Base-by-base conservation (phyloP, 352 stramenopile genomes). In the Pythium volutum region DNA sequence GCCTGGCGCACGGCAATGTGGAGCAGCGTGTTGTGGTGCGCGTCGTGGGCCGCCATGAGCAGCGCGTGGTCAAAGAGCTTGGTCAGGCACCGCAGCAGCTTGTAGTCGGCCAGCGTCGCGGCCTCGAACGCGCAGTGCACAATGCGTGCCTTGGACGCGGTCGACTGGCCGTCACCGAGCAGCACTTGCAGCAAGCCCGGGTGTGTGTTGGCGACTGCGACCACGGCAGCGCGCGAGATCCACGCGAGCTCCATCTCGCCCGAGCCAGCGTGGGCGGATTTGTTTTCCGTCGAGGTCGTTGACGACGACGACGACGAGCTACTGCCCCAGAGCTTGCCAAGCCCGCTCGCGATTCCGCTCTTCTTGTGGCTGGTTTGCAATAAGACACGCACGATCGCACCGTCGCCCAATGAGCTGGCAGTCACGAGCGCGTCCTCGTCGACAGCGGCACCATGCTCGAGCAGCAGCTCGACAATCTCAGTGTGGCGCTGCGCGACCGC, bases 391-490 rank as follows among this genome's bases (percentile, higher is more conserved):
- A 87, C 59, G 15, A 88, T 71, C 27, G 77, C 59, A 7, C 68
- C 64, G 55, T 85, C 62, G 29, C 80, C 80, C 3, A 64, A 54
- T 50, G 69, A 75, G 27, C 70, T 61, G 1, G 78, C 71, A 29
- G 75, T 71, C 45, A 84, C 64, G 22, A 92, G 67, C 15, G 77
- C 71, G 14, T 88, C 78, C 16, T 89, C 82, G 55, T 92, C 82
- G 18, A 88, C 73, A 3, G 31, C 53, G 0, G 80, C 80, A 18
- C 82, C 82, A 43, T 86, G 73, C 27, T 84, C 76, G 36, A 92
- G 68, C 65, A 92, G 61, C 16, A 90, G 31, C 53, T 85, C 74
- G 10, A 88, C 46, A 18, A 88, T 64, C 52, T 84, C 75, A 4
- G 60, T 20, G 63, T 75, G 76, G 38, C 71, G 71, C 31, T 67